Evolutionary conservation across 371 early-diverging fungal species (phyloP).

Genomic region (Gilbertella persicaria): DNA sequence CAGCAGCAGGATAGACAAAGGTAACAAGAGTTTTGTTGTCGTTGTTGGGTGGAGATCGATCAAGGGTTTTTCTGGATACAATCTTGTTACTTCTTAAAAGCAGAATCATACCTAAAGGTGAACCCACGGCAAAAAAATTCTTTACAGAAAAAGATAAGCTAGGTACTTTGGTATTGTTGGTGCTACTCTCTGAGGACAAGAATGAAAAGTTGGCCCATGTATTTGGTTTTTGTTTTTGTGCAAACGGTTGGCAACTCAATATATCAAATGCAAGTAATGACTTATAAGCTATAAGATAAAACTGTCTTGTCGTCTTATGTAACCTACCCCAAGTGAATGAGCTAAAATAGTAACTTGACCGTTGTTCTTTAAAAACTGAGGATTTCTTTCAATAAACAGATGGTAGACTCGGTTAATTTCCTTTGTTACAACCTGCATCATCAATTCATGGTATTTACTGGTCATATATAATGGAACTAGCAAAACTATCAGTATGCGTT

Average conservation of each 20-base stretch:
- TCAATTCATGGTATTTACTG: slow-evolving; percentile 75
- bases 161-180: slow-evolving; percentile 14
- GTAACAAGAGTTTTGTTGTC: slow-evolving; percentile 19
- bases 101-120: slow-evolving; percentile 78
- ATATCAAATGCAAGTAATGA: slow-evolving; percentile 82
- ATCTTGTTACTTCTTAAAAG: slow-evolving; percentile 69
- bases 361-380: slow-evolving; percentile 62
- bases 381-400: slow-evolving; percentile 70
- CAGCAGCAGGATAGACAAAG: slow-evolving; percentile 63
- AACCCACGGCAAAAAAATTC: slow-evolving; percentile 75
- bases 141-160: slow-evolving; percentile 46
- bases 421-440: slow-evolving; percentile 72
- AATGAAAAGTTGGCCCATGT: not conserved
- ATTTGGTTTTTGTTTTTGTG: slow-evolving; percentile 1
- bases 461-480: slow-evolving; percentile 84
- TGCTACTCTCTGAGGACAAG: too few species aligned
- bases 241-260: slow-evolving; percentile 62
- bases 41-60: not conserved
- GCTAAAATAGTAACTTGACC: slow-evolving; percentile 81
- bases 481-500: not conserved
- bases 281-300: not conserved
- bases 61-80: slow-evolving; percentile 47
- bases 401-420: slow-evolving; percentile 80
- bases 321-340: slow-evolving; percentile 75
- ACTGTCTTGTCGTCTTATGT: too few species aligned